These are phyloP conservation scores for Nannochloropsis oceanica DNA, from an alignment of 108 stramenopile genomes.

Conservation along the genomic window DNA sequence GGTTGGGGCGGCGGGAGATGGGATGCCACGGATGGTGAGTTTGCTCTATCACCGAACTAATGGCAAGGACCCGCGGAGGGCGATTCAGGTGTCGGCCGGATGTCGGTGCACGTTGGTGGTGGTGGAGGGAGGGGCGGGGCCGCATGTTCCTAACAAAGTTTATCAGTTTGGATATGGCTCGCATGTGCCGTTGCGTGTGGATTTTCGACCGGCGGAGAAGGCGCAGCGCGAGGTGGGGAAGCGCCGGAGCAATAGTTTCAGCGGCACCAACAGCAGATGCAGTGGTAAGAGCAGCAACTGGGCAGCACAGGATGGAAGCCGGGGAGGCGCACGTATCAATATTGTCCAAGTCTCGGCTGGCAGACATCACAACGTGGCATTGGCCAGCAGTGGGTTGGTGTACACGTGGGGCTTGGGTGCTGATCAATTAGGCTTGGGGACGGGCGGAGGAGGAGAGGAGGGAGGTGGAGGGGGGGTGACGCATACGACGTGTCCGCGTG, in stretches of 20 bases:
- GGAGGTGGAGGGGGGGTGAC: not conserved
- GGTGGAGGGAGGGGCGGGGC: constrained; percentile 2
- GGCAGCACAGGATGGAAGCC: not conserved
- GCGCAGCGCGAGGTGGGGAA: not conserved
- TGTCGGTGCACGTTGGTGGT: constrained; percentile 16
- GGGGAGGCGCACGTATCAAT: not conserved
- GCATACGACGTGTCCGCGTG: not conserved
- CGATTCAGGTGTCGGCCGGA: constrained; percentile 4
- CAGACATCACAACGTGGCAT: not conserved
- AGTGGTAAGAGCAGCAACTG: not conserved
- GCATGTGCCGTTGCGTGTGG: constrained; percentile 20
- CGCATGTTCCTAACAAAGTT: constrained; percentile 12
- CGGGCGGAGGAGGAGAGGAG: not conserved
- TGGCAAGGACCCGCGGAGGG: not conserved
- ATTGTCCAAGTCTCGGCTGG: not conserved
- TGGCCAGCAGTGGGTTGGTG: not conserved
- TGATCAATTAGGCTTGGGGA: not conserved
- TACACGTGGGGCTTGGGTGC: not conserved
- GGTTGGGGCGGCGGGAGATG: not conserved
- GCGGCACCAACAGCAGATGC: not conserved
- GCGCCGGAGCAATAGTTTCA: not conserved
- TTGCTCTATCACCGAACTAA: not conserved
- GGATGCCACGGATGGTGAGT: not conserved
- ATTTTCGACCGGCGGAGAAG: not conserved
- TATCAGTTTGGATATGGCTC: constrained; percentile 29